These are phyloP conservation scores for Pyrenophora seminiperda DNA, from an alignment of 2,329 filamentous ascomycete genomes.

Conservation along the genomic window DNA sequence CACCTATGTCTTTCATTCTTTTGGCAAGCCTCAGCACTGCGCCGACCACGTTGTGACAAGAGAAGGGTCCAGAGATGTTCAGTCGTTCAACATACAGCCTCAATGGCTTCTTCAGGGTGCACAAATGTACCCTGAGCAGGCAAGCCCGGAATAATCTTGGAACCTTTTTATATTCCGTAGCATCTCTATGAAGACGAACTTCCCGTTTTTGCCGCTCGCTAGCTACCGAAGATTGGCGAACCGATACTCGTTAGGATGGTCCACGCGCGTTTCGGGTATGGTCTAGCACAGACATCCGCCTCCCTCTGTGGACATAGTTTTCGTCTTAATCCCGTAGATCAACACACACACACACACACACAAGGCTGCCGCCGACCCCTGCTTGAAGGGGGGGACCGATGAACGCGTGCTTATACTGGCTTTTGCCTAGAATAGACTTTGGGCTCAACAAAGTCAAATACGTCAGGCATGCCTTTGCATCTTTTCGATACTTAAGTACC, in stretches of 20 bases:
- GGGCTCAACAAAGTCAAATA: slow-evolving; percentile 1
- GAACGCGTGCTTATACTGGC: background rate
- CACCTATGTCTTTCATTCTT: slow-evolving; percentile 5
- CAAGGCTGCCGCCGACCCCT: too few species aligned
- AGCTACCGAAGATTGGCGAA: background rate
- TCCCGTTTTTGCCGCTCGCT: background rate
- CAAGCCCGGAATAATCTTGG: background rate
- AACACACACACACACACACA: too few species aligned
- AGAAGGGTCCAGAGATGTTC: background rate
- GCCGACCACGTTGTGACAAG: background rate
- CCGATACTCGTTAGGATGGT: background rate
- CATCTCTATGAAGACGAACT: background rate
- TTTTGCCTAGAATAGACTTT: background rate
- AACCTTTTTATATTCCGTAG: too few species aligned
- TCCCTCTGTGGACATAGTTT: background rate
- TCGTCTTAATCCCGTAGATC: background rate
- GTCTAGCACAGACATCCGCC: background rate
- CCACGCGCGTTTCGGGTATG: background rate
- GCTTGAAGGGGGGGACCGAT: slow-evolving; percentile 2
- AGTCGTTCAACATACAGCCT: background rate
- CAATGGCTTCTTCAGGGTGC: background rate
- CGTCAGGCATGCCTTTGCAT: background rate
- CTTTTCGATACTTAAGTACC: slow-evolving; percentile 6
- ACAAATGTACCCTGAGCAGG: background rate
- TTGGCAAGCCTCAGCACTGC: background rate